phyloP scores from a whole-genome alignment of 2,329 filamentous ascomycete species.

The Claviceps humidiphila region DNA sequence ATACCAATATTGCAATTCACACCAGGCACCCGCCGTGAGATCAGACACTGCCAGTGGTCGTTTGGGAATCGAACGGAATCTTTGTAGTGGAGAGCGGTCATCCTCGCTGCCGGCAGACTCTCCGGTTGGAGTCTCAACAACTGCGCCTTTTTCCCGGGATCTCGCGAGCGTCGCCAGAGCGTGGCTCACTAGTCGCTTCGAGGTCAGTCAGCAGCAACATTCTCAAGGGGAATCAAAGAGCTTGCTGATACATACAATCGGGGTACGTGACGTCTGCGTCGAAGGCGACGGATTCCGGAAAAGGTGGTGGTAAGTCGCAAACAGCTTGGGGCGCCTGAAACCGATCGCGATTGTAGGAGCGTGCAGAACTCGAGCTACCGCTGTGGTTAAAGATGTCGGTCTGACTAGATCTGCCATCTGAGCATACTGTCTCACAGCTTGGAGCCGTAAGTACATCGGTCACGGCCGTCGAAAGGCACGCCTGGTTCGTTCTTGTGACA shows the following conservation, averaged over 20 bases:
- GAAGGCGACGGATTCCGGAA: slow-evolving; percentile 1
- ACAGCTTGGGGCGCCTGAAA: background rate
- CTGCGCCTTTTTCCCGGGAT: slow-evolving; percentile 7
- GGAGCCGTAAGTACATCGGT: background rate
- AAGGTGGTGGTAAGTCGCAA: background rate
- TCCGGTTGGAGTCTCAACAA: too few species aligned
- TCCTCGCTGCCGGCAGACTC: slow-evolving; percentile 13
- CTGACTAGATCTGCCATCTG: slow-evolving; percentile 1
- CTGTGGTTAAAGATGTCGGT: background rate
- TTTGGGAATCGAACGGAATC: slow-evolving; percentile 64
- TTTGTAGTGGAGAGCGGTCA: slow-evolving; percentile 49
- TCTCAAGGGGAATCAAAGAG: background rate
- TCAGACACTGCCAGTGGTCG: slow-evolving; percentile 82
- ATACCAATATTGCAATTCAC: slow-evolving; percentile 88
- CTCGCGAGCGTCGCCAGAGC: slow-evolving; percentile 18
- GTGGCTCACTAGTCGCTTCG: slow-evolving; percentile 53
- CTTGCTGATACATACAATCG: slow-evolving; percentile 33
- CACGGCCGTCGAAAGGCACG: background rate
- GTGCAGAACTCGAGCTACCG: background rate
- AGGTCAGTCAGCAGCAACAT: slow-evolving; percentile 39
- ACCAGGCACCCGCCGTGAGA: slow-evolving; percentile 82
- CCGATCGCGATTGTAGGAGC: background rate
- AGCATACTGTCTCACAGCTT: background rate
- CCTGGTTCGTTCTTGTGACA: slow-evolving; percentile 11
- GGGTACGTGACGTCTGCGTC: slow-evolving; percentile 30